Evolutionary conservation across 345 rosid species (phyloP).

Genomic region (Eucalyptus sp.): DNA sequence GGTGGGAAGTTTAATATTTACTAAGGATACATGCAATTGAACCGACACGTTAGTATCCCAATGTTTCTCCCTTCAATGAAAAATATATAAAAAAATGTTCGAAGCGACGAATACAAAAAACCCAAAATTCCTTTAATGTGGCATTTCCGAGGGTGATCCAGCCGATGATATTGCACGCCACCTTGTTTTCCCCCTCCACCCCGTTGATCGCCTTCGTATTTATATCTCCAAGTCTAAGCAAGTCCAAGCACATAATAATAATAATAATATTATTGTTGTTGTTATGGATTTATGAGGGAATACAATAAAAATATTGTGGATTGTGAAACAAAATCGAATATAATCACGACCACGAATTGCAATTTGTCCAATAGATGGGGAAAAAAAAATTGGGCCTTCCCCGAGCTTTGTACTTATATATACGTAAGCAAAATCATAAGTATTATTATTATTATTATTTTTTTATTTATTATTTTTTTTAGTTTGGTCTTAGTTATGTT

Average conservation of each 20-base stretch:
- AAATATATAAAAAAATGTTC: background rate
- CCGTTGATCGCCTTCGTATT: background rate
- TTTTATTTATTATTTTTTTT: background rate
- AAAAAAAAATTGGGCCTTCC: background rate
- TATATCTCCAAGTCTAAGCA: background rate
- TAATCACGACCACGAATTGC: background rate
- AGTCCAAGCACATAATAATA: background rate
- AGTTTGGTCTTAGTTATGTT: background rate
- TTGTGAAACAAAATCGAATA: background rate
- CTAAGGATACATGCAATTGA: background rate
- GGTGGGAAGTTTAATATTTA: background rate
- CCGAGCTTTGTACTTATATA: background rate
- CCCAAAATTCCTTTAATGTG: background rate
- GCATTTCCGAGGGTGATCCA: background rate
- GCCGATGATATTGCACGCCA: background rate
- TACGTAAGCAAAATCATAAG: background rate
- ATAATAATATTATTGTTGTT: background rate
- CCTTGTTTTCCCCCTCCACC: background rate
- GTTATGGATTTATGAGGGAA: background rate
- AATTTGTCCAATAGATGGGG: background rate
- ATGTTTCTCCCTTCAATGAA: background rate
- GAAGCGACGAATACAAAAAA: background rate
- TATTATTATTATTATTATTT: background rate
- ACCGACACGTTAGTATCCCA: background rate
- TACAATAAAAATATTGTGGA: background rate